A percentile compares a stretch with the other conserved stretches of the same genome.
These are phyloP conservation scores for Metrosideros polymorpha DNA, from an alignment of 441 rosid genomes.

Conservation along the genomic window DNA sequence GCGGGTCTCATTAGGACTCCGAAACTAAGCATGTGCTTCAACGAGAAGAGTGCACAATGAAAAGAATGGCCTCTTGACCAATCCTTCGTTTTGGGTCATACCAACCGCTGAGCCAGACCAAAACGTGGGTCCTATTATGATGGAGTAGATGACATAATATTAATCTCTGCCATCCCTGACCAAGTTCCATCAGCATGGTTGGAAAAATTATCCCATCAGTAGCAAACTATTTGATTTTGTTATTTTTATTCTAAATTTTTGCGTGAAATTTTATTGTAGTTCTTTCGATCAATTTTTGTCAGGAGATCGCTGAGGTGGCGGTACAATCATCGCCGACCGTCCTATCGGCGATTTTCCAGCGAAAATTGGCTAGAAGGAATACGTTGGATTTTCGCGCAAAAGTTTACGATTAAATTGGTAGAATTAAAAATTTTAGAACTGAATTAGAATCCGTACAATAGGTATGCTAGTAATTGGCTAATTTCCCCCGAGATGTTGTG, in stretches of 20 bases:
- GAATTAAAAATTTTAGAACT: rapidly evolving
- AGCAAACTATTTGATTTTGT: too few relatives aligned
- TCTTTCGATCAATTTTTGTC: not conserved
- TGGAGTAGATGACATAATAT: not conserved
- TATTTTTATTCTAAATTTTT: not conserved
- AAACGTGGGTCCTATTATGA: not conserved
- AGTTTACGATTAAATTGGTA: not conserved
- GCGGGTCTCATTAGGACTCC: not conserved
- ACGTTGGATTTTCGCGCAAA: not conserved
- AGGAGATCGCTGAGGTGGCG: rapidly evolving
- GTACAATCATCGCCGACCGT: not conserved
- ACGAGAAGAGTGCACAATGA: not conserved
- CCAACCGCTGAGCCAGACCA: not conserved
- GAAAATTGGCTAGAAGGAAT: not conserved
- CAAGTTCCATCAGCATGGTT: not conserved
- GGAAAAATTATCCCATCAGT: not conserved
- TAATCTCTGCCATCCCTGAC: not conserved
- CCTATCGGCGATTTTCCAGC: rapidly evolving
- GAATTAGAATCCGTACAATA: not conserved
- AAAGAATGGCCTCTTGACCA: not conserved
- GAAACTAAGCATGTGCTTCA: not conserved
- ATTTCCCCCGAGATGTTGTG: not conserved
- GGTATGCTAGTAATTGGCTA: rapidly evolving
- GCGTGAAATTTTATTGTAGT: rapidly evolving
- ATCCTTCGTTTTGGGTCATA: not conserved